Conservation (phyloP, 2,329 filamentous ascomycete species). For the Xylaria sp. region DNA sequence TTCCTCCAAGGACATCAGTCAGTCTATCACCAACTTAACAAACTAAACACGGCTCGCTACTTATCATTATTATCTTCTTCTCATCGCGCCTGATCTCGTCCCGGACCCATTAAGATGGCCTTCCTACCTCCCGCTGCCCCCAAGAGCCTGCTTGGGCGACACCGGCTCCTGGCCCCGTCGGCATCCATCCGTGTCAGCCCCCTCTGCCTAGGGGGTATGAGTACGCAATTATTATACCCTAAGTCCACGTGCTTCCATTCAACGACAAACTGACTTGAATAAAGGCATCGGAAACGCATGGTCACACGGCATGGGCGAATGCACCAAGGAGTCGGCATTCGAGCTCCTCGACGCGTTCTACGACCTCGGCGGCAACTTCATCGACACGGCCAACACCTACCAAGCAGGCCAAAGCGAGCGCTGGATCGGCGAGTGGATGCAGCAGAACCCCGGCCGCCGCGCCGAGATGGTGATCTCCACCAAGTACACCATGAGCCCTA, state of each 20-base stretch:
- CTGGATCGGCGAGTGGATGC: constrained; percentile 68
- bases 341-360: constrained; percentile 62
- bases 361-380: constrained; percentile 72
- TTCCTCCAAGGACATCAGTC: neutral
- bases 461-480: constrained; percentile 65
- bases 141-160: constrained; percentile 18
- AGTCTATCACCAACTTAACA: neutral
- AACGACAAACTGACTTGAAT: neutral
- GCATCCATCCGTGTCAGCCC: constrained; percentile 19
- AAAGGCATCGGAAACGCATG: constrained; percentile 17
- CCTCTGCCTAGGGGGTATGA: constrained; percentile 21
- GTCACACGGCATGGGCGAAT: constrained; percentile 19
- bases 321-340: constrained; percentile 13
- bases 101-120: too few relatives aligned
- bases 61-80: neutral
- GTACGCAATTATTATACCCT: neutral
- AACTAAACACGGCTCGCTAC: neutral
- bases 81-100: neutral
- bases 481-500: constrained; percentile 55
- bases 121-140: constrained; percentile 11
- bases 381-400: constrained; percentile 70
- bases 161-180: constrained; percentile 13
- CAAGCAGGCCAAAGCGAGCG: constrained; percentile 65
- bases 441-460: constrained; percentile 56
- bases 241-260: neutral